Percentiles rank a stretch among this genome's conserved stretches.
Evolutionary conservation across 139 green algal genomes (phyloP).

Genomic region (Chloropicon primus): DNA sequence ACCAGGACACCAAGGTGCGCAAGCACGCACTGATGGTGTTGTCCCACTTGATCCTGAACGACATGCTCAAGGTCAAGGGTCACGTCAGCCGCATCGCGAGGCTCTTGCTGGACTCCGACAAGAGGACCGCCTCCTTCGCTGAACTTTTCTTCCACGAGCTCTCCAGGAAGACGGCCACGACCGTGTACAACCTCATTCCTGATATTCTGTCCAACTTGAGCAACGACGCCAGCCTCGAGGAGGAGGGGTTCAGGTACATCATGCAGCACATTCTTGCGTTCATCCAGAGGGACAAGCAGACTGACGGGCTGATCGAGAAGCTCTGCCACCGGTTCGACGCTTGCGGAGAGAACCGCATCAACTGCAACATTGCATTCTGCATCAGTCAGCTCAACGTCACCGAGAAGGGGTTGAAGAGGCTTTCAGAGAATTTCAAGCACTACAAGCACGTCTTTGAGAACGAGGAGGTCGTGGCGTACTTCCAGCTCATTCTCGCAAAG

Average conservation of each 20-base stretch:
- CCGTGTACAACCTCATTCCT: slow-evolving; percentile 87
- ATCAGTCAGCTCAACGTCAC: slow-evolving; percentile 43
- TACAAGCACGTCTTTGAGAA: slow-evolving; percentile 67
- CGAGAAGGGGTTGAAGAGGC: slow-evolving; percentile 62
- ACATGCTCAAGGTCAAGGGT: slow-evolving; percentile 93
- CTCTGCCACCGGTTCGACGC: slow-evolving; percentile 46
- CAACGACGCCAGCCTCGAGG: not conserved
- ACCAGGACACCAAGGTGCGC: slow-evolving; percentile 34
- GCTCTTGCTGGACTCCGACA: slow-evolving; percentile 50
- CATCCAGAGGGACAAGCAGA: slow-evolving; percentile 74
- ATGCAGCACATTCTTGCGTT: slow-evolving; percentile 52
- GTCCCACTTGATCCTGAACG: slow-evolving; percentile 86
- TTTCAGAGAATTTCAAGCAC: slow-evolving; percentile 52
- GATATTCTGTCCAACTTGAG: slow-evolving; percentile 71
- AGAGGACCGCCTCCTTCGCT: slow-evolving; percentile 33
- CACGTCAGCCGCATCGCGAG: slow-evolving; percentile 68
- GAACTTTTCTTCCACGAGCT: slow-evolving; percentile 74
- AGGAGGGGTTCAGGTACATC: slow-evolving; percentile 29
- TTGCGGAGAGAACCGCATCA: not conserved
- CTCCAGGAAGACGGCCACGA: slow-evolving; percentile 46
- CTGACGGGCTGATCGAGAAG: slow-evolving; percentile 58
- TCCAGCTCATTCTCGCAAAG: not conserved
- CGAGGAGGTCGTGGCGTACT: slow-evolving; percentile 28
- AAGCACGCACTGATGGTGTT: slow-evolving; percentile 74
- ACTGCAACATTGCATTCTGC: slow-evolving; percentile 75